Percentiles rank a stretch among this genome's conserved stretches.
Evolutionary conservation across 2,329 filamentous ascomycete species (phyloP).

Genomic region (Apiospora pterosperma): DNA sequence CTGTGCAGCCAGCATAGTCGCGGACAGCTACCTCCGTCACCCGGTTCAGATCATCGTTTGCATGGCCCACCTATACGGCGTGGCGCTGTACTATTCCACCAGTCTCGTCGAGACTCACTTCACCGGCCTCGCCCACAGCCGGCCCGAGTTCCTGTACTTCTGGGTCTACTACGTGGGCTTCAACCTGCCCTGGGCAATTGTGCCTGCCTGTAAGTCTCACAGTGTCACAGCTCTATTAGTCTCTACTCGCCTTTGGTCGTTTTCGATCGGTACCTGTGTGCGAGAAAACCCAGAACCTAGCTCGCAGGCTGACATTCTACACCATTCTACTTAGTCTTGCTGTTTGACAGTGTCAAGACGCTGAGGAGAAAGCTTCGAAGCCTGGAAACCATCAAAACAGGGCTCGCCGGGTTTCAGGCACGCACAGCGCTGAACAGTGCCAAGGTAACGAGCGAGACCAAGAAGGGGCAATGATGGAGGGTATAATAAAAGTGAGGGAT

Average conservation of each 20-base stretch:
- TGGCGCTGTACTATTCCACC: constrained; percentile 60
- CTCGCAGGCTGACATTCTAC: neutral
- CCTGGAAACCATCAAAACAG: constrained; percentile 20
- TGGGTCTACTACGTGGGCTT: constrained; percentile 62
- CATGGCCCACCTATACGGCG: constrained; percentile 56
- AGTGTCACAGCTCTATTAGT: neutral
- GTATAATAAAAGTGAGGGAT: too few relatives aligned
- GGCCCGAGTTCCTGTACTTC: constrained; percentile 59
- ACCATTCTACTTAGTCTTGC: constrained; percentile 17
- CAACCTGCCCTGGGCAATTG: constrained; percentile 57
- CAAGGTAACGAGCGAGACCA: neutral
- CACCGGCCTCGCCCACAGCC: constrained; percentile 46
- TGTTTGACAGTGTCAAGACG: constrained; percentile 22
- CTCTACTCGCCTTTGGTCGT: too few relatives aligned
- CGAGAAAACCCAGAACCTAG: neutral
- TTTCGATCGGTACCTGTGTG: too few relatives aligned
- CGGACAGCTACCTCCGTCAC: constrained; percentile 42
- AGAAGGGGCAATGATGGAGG: constrained; percentile 6
- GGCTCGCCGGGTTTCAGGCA: constrained; percentile 15
- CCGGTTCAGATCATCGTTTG: constrained; percentile 48
- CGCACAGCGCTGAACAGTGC: neutral
- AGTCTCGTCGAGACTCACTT: constrained; percentile 45
- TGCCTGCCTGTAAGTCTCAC: constrained; percentile 48
- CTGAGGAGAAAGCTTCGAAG: constrained; percentile 20
- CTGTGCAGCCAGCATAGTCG: constrained; percentile 43